phyloP scores from a whole-genome alignment of 2,329 filamentous ascomycete genomes.

The Diaporthe citrichinensis region DNA sequence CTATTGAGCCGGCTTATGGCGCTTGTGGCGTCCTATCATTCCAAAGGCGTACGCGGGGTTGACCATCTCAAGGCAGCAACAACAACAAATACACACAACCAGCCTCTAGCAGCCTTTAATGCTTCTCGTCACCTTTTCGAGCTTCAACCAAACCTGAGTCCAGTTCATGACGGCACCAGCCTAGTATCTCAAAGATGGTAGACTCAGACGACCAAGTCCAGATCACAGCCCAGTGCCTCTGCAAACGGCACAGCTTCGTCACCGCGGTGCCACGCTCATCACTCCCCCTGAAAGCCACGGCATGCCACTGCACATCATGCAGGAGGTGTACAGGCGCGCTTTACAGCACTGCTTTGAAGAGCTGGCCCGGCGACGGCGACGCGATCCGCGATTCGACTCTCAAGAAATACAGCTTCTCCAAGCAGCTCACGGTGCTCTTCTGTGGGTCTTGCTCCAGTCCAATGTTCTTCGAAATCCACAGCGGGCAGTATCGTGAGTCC shows the following conservation, averaged over 20 bases:
- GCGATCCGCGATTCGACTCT: constrained; percentile 51
- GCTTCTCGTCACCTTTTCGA: not conserved
- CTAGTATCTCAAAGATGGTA: not conserved
- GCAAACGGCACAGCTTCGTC: constrained; percentile 58
- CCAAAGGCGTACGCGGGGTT: constrained; percentile 8
- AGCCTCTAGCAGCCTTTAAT: not conserved
- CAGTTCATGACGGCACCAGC: not conserved
- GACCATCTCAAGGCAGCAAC: not conserved
- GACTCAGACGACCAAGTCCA: constrained; percentile 41
- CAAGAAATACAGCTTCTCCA: constrained; percentile 54
- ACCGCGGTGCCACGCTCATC: constrained; percentile 49
- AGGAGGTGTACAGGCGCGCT: constrained; percentile 60
- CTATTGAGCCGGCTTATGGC: not conserved
- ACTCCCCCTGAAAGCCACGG: constrained; percentile 57
- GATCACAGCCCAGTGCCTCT: constrained; percentile 60
- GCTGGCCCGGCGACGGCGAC: constrained; percentile 54
- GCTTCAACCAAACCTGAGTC: not conserved
- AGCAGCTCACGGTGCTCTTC: constrained; percentile 53
- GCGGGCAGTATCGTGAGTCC: constrained; percentile 17
- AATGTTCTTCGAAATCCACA: constrained; percentile 57
- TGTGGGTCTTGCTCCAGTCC: constrained; percentile 60
- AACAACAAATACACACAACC: not conserved
- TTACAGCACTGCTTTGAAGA: constrained; percentile 51
- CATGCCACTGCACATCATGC: constrained; percentile 66
- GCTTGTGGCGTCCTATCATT: constrained; percentile 2